Evolutionary conservation across 345 rosid species (phyloP).

Genomic region (Melastoma malabathricum): DNA sequence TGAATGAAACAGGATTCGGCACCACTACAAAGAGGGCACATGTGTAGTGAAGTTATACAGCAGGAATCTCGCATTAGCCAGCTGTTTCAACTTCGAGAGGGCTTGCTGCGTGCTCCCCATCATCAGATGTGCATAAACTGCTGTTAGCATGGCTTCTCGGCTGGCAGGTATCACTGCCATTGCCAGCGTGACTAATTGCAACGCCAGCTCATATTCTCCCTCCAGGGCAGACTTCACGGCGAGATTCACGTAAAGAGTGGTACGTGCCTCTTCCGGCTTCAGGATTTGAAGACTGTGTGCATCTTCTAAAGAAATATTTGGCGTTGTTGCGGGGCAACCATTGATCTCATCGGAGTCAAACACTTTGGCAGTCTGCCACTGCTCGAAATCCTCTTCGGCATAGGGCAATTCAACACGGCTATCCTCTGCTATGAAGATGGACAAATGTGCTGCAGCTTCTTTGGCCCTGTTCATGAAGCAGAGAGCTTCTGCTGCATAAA

Average conservation of each 20-base stretch:
- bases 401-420: conserved; percentile 52
- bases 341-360: conserved; percentile 53
- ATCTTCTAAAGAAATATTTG: conserved; percentile 19
- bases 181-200: conserved; percentile 43
- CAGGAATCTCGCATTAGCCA: conserved; percentile 54
- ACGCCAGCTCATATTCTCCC: conserved; percentile 65
- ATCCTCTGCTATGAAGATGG: conserved; percentile 46
- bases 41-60: conserved; percentile 22
- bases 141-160: conserved; percentile 65
- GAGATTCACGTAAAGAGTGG: conserved; percentile 64
- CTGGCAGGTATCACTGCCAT: conserved; percentile 44
- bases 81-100: conserved; percentile 60
- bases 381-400: conserved; percentile 54
- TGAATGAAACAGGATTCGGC: too few species aligned
- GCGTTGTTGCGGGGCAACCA: conserved; percentile 26
- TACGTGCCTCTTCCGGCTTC: conserved; percentile 86
- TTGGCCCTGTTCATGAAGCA: conserved; percentile 64
- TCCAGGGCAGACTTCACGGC: conserved; percentile 53
- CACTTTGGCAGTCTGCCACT: conserved; percentile 34
- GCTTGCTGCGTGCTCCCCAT: conserved; percentile 71
- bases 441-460: conserved; percentile 77
- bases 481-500: conserved; percentile 93
- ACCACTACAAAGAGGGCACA: conserved; percentile 5
- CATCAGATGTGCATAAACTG: conserved; percentile 62
- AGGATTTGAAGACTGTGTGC: conserved; percentile 25